Conservation (phyloP, 495 filamentous ascomycete genomes). For the Bathelium albidoporum region DNA sequence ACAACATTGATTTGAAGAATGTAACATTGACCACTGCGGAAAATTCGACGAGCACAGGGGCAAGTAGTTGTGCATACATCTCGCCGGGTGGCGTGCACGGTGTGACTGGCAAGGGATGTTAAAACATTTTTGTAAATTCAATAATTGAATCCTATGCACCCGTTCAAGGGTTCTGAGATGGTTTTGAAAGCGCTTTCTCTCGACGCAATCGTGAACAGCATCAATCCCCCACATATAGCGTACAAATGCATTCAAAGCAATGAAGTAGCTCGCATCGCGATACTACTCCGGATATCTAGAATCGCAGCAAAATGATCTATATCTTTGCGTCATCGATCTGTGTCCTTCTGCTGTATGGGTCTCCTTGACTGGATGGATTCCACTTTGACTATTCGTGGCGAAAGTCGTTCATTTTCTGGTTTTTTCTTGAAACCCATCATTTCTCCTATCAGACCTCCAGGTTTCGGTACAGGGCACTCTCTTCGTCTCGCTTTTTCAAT, state of each 20-base stretch:
- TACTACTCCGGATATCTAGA: neutral
- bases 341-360: neutral
- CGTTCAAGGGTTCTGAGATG: too few relatives aligned
- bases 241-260: slow-evolving; percentile 3
- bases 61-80: slow-evolving; percentile 8
- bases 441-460: slow-evolving; percentile 60
- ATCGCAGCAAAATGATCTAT: neutral
- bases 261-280: too few relatives aligned
- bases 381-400: neutral
- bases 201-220: neutral
- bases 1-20: slow-evolving; percentile 14
- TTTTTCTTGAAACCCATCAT: slow-evolving; percentile 55
- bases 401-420: neutral
- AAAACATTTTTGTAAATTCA: neutral
- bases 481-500: slow-evolving; percentile 23
- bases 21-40: slow-evolving; percentile 3
- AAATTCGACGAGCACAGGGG: slow-evolving; percentile 14
- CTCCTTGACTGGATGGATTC: neutral
- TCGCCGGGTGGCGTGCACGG: slow-evolving; percentile 13
- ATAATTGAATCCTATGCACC: neutral
- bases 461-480: slow-evolving; percentile 80
- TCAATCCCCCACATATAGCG: neutral
- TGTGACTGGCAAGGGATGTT: slow-evolving; percentile 9
- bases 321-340: neutral
- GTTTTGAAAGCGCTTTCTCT: neutral